Evolutionary conservation across 176 grass and related monocot species (phyloP).

Genomic region (Musa schizocarpa): DNA sequence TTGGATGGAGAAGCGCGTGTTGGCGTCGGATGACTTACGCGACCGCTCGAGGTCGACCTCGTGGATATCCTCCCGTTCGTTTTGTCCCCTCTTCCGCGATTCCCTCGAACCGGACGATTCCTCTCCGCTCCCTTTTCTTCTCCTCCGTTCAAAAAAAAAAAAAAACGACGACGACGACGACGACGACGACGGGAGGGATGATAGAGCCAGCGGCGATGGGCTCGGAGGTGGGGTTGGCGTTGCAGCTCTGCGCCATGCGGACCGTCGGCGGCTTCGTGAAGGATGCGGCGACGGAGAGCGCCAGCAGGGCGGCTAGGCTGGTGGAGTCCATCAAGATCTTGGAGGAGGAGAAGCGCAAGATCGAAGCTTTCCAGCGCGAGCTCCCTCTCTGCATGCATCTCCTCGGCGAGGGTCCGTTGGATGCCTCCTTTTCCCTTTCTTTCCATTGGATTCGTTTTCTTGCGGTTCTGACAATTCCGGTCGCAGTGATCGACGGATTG

Average conservation of each 20-base stretch:
- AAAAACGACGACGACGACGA: too few species aligned
- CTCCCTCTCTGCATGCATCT: conserved; percentile 86
- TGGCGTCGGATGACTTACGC: too few species aligned
- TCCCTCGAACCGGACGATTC: too few species aligned
- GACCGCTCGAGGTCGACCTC: too few species aligned
- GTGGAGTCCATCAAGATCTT: conserved; percentile 58
- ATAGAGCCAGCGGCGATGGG: not conserved
- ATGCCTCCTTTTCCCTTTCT: not conserved
- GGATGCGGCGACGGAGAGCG: conserved; percentile 5
- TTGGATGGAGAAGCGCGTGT: too few species aligned
- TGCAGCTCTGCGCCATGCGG: conserved; percentile 37
- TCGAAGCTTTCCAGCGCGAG: conserved; percentile 75
- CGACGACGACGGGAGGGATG: not conserved
- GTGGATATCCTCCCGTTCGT: too few species aligned
- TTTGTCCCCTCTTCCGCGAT: too few species aligned
- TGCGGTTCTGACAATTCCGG: not conserved
- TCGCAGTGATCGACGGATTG: conserved; percentile 65
- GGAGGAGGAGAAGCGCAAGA: conserved; percentile 79
- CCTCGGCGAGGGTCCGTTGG: conserved; percentile 42
- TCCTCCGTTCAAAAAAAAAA: too few species aligned
- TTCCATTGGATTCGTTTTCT: not conserved
- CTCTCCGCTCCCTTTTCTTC: too few species aligned
- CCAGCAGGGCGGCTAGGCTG: conserved; percentile 33
- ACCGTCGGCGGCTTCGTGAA: conserved; percentile 33
- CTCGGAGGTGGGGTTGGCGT: conserved; percentile 18